These are phyloP conservation scores for Inga leiocalycina DNA, from an alignment of 306 rosid genomes.

Conservation along the genomic window DNA sequence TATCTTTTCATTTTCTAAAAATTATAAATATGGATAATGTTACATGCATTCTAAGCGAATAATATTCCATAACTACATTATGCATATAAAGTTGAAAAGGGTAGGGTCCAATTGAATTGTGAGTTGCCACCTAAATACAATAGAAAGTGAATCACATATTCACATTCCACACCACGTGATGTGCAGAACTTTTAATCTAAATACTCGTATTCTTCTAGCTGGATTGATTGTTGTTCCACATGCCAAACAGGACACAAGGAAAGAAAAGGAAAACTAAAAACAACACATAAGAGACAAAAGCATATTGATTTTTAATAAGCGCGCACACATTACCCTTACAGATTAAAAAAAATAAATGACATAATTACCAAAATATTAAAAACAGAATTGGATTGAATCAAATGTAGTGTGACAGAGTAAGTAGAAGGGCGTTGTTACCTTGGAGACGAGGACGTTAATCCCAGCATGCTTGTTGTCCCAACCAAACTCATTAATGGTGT, in stretches of 20 bases:
- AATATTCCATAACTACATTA: neutral
- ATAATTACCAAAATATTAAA: too few species aligned
- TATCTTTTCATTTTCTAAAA: neutral
- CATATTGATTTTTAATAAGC: constrained; percentile 35
- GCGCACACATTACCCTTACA: neutral
- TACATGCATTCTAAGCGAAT: neutral
- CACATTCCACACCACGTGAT: constrained; percentile 55
- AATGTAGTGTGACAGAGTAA: neutral
- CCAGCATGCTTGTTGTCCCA: constrained; percentile 99
- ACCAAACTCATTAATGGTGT: constrained; percentile 95
- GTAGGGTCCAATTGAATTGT: constrained; percentile 34
- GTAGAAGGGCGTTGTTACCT: constrained; percentile 46
- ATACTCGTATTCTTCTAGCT: constrained; percentile 30
- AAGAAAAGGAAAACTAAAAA: constrained; percentile 32
- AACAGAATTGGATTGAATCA: neutral
- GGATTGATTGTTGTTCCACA: constrained; percentile 47
- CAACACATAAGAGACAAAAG: constrained; percentile 46
- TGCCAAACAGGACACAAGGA: constrained; percentile 46
- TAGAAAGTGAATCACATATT: constrained; percentile 22
- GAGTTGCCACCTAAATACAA: constrained; percentile 25
- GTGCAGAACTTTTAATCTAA: constrained; percentile 35
- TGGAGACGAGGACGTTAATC: constrained; percentile 87
- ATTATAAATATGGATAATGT: neutral
- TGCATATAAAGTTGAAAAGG: neutral
- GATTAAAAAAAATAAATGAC: neutral